Conservation (phyloP, 768 basidiomycete genomes). For the Ramaria sp. region DNA sequence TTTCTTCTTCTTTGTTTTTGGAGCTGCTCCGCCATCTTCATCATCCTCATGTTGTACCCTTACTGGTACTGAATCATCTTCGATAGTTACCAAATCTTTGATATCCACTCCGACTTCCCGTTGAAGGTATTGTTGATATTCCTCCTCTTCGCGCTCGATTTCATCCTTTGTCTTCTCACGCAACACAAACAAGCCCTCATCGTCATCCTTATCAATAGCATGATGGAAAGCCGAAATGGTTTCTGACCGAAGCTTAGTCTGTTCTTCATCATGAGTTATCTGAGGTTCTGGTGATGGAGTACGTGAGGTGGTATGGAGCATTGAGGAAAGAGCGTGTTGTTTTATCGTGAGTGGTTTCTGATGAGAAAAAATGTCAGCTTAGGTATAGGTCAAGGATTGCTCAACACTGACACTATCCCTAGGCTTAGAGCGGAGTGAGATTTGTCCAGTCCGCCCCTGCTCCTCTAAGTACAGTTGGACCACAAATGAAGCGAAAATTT, state of each 20-base stretch:
- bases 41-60: conserved; percentile 16
- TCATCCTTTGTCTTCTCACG: conserved; percentile 75
- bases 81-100: conserved; percentile 52
- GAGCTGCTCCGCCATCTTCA: conserved; percentile 23
- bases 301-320: conserved; percentile 40
- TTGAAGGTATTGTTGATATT: conserved; percentile 74
- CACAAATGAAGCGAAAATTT: not conserved
- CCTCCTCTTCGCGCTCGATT: conserved; percentile 65
- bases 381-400: not conserved
- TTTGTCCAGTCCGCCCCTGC: conserved; percentile 33
- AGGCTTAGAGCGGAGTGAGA: conserved; percentile 17
- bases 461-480: conserved; percentile 41
- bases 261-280: conserved; percentile 70
- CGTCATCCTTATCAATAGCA: conserved; percentile 24
- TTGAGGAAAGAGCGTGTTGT: conserved; percentile 58
- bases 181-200: conserved; percentile 54
- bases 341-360: conserved; percentile 70
- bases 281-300: conserved; percentile 46
- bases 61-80: conserved; percentile 13
- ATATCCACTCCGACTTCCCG: conserved; percentile 75
- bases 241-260: conserved; percentile 61
- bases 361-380: not conserved
- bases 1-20: conserved; percentile 14
- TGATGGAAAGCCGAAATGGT: conserved; percentile 77
- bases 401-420: conserved; percentile 39